Conservation (phyloP, 441 rosid species). For the Pelargonium exstipulatum region DNA sequence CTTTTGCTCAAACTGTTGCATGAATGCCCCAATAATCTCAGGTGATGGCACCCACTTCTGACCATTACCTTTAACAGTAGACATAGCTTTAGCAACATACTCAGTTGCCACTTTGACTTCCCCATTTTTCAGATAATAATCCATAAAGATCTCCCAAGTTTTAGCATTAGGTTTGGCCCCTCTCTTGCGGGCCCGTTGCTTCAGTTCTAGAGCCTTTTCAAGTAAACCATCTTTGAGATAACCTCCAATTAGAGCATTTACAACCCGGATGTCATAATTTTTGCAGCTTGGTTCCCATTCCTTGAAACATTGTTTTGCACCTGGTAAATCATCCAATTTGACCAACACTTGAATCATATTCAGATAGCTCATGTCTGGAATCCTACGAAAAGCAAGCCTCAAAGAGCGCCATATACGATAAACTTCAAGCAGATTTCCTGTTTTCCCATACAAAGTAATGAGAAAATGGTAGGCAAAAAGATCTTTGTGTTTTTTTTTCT, state of each 20-base stretch:
- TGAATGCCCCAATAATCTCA: conserved; percentile 43
- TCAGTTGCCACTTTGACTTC: conserved; percentile 49
- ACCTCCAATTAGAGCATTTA: conserved; percentile 69
- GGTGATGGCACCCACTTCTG: conserved; percentile 68
- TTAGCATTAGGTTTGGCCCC: conserved; percentile 70
- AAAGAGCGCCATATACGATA: conserved; percentile 84
- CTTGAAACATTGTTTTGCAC: conserved; percentile 79
- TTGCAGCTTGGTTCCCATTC: conserved; percentile 76
- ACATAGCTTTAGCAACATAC: conserved; percentile 56
- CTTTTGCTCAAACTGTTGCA: conserved; percentile 57
- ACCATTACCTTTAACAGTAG: conserved; percentile 60
- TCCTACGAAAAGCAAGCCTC: conserved; percentile 70
- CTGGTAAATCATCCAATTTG: conserved; percentile 77
- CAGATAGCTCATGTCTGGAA: conserved; percentile 68
- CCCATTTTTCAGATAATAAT: conserved; percentile 50
- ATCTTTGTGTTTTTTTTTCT: conserved; percentile 38
- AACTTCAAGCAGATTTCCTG: conserved; percentile 63
- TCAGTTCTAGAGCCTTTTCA: conserved; percentile 63
- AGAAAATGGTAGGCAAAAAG: conserved; percentile 70
- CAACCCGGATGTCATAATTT: conserved; percentile 62
- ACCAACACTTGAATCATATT: conserved; percentile 81
- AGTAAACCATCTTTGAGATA: conserved; percentile 50
- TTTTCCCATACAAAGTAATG: conserved; percentile 60
- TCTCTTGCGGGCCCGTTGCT: conserved; percentile 52
- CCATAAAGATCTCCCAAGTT: conserved; percentile 76